Base-by-base conservation (phyloP, 2,329 filamentous ascomycete genomes). In the Talaromyces sp. region DNA sequence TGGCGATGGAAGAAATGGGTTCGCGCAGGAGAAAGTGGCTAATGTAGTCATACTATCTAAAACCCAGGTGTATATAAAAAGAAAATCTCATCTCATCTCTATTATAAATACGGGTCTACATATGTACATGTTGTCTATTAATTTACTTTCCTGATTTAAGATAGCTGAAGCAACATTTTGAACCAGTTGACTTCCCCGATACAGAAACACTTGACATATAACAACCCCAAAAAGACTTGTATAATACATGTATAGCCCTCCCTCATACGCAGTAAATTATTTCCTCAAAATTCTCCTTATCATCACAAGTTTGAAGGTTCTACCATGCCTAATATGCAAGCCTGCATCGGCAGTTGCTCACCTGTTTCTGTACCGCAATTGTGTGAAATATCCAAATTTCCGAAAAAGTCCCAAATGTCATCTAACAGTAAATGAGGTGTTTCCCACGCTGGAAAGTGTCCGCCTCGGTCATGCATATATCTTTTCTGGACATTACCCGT, bases 381-480 rank as follows among this genome's bases (percentile, higher is more conserved):
- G 9, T 65, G n/a, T 10, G 78, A 65, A 15, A 69, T 70, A 13
- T 68, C 75, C 25, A 69, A 68, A 57, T 75, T 81, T 3, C 78
- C 76, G 65, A 83, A 78, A 73, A 84, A 82, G 36, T 72, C 73
- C 64, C 74, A 73, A 64, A 84, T 61, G 71, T 84, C 81, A 3
- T 64, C 66, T 2, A 73, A 76, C 53, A 84, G 71, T 4, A 75
- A 68, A 61, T 81, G 76, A 1, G 82, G 82, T 7, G 72, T 69
- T 67, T 84, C 81, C 74, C 77, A 82, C 15, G 82, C 81, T 4
- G 80, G 81, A 69, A 84, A 84, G 71, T 84, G 82, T 0, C 82
- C 82, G 4, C 82, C 82, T 10, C 69, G 70, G 13, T 78, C 73
- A 67, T 52, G 49, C 11, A 52, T 30, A 10, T 52, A 52, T 28